Conservation (phyloP, 106 monocot genomes). For the Xerophyta viscosa region DNA sequence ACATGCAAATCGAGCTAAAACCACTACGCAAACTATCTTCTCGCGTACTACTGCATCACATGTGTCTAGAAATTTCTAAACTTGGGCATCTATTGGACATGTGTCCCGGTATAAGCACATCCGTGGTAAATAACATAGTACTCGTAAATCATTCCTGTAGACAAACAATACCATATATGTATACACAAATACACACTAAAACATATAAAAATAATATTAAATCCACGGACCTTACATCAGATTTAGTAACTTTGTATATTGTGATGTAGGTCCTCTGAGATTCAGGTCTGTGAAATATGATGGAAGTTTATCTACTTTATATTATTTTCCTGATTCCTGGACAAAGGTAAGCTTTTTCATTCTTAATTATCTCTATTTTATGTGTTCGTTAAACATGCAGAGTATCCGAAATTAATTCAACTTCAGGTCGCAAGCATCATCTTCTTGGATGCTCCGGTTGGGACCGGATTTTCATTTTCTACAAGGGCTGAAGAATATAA, state of each 20-base stretch:
- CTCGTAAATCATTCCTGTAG: too few species aligned
- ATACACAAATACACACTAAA: background rate
- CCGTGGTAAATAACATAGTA: too few species aligned
- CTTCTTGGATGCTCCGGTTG: constrained; percentile 39
- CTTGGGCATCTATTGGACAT: too few species aligned
- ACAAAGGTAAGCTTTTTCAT: constrained; percentile 26
- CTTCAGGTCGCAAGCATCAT: constrained; percentile 28
- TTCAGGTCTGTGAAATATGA: constrained; percentile 20
- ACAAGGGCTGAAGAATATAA: constrained; percentile 11
- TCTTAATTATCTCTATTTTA: background rate
- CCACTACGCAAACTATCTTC: too few species aligned
- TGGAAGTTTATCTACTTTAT: constrained; percentile 32
- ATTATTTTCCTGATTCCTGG: constrained; percentile 31
- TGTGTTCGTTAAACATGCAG: background rate
- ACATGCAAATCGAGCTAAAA: too few species aligned
- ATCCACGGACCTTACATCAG: too few species aligned
- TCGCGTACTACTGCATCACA: too few species aligned
- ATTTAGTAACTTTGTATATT: background rate
- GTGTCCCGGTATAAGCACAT: too few species aligned
- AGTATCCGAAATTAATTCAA: background rate
- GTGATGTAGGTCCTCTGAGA: constrained; percentile 33
- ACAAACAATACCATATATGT: too few species aligned
- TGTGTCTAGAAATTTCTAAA: too few species aligned
- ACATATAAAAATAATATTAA: too few species aligned
- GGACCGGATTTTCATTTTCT: constrained; percentile 40